A percentile compares a stretch with the other conserved stretches of the same genome.
These are phyloP conservation scores for Oidium heveae DNA, from an alignment of 2,329 filamentous ascomycete genomes.

Conservation along the genomic window DNA sequence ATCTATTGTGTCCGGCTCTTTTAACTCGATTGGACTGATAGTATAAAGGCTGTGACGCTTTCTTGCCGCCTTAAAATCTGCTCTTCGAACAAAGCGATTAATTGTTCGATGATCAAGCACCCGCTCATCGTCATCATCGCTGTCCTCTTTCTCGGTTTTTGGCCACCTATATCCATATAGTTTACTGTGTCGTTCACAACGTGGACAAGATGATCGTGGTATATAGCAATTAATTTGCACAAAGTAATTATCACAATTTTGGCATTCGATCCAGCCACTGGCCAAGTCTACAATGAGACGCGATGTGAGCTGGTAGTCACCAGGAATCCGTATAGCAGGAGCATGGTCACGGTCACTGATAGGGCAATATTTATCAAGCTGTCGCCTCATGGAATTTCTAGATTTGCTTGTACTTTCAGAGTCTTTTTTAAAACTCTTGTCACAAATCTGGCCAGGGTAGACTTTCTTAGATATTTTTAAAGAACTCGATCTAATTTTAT, in stretches of 20 bases:
- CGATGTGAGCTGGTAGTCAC: constrained; percentile 64
- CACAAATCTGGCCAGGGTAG: neutral
- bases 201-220: constrained; percentile 63
- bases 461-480: neutral
- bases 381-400: constrained; percentile 1
- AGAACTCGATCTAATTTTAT: neutral
- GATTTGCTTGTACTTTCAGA: neutral
- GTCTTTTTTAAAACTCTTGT: neutral
- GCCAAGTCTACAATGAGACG: constrained; percentile 47
- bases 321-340: constrained; percentile 26
- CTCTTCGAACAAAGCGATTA: constrained; percentile 54
- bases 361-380: constrained; percentile 2
- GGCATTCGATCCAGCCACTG: constrained; percentile 75
- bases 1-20: neutral
- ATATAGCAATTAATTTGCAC: constrained; percentile 75
- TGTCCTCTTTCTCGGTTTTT: constrained; percentile 65
- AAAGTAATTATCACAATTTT: constrained; percentile 57
- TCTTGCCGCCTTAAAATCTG: constrained; percentile 28
- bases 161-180: constrained; percentile 91
- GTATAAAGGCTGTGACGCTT: constrained; percentile 5
- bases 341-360: constrained; percentile 9
- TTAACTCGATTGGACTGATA: neutral
- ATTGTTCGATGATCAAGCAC: constrained; percentile 60
- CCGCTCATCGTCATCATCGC: constrained; percentile 42
- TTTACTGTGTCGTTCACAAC: constrained; percentile 88